Evolutionary conservation across 306 rosid genomes (phyloP).

Genomic region (Pachyrhizus erosus): DNA sequence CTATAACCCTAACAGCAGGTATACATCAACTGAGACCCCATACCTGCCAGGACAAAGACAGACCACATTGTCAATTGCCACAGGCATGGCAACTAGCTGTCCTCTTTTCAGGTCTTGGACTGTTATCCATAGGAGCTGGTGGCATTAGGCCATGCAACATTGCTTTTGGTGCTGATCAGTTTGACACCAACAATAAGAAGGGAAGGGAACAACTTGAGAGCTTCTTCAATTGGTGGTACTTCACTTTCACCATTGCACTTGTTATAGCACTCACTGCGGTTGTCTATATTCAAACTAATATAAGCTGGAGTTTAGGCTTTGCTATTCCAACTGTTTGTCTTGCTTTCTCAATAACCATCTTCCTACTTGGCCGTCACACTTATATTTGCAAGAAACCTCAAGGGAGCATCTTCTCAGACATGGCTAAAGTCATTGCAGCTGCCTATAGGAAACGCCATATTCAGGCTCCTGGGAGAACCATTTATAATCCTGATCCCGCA

Average conservation of each 20-base stretch:
- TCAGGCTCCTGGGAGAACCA: neutral
- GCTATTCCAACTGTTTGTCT: slow-evolving; percentile 73
- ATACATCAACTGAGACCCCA: slow-evolving; percentile 62
- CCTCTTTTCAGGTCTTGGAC: slow-evolving; percentile 63
- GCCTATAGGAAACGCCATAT: slow-evolving; percentile 55
- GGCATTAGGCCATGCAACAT: slow-evolving; percentile 90
- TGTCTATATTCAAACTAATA: slow-evolving; percentile 76
- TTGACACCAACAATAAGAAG: slow-evolving; percentile 64
- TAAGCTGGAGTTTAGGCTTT: slow-evolving; percentile 80
- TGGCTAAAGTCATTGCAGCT: slow-evolving; percentile 65
- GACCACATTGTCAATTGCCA: slow-evolving; percentile 56
- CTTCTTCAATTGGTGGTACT: slow-evolving; percentile 94
- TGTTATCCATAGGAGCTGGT: slow-evolving; percentile 80
- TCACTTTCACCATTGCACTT: slow-evolving; percentile 74
- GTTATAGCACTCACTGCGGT: slow-evolving; percentile 70
- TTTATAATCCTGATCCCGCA: slow-evolving; percentile 53
- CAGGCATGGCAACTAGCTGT: slow-evolving; percentile 65
- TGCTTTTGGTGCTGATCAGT: slow-evolving; percentile 88
- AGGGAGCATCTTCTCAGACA: slow-evolving; percentile 69
- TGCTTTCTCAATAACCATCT: slow-evolving; percentile 62
- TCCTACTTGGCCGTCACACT: slow-evolving; percentile 65
- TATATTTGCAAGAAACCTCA: slow-evolving; percentile 61
- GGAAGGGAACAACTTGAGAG: slow-evolving; percentile 73
- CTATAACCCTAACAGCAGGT: slow-evolving; percentile 71
- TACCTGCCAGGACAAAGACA: slow-evolving; percentile 41